Evolutionary conservation across 2,329 filamentous ascomycete genomes (phyloP), one percentile per base, ranked within the genome.

Genomic region (Colletotrichum plurivorum): DNA sequence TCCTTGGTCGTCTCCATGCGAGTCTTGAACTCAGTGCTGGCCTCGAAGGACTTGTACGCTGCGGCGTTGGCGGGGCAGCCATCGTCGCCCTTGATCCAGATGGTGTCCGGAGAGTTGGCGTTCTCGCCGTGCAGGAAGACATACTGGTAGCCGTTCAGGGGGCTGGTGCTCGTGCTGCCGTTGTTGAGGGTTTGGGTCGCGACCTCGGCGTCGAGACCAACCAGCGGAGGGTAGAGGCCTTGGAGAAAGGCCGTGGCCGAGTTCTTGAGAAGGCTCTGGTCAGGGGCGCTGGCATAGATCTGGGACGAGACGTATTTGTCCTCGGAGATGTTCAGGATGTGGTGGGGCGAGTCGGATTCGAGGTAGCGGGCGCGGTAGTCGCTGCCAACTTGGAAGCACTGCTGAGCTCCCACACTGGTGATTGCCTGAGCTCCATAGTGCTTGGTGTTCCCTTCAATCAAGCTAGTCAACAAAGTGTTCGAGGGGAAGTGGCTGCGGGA

Each of bases 61-160:
- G 66, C 70, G 1, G 68, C 73, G 36, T 76, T 76, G 3, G 74
- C 75, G 4, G 78, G 78, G 51, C 78, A 79, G n/a, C 70, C 71
- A 1, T 79, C 78, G 10, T 79, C 78, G 8, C 78, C 78, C 71
- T 80, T 80, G 73, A 80, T 79, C 78, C 78, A 80, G 55, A 80
- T 78, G 12, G 76, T 78, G 53, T 79, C 76, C 8, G 77, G 77
- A 9, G 77, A 78, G 43, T 79, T 75, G 25, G 74, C 73, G 60
- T 73, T 75, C 55, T 76, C 69, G 48, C 75, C 75, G 13, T 78
- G 74, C 10, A 80, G 71, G 2, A 76, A 67, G 16, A 80, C 78
- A 31, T 80, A 79, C 63, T 80, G 78, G 64, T 80, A 80, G 3
- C 78, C 77, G 15, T 76, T 74, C 10, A 79, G 73, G 16, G 60